Conservation (phyloP, 768 basidiomycete species). For the Kwoniella bestiolae region DNA sequence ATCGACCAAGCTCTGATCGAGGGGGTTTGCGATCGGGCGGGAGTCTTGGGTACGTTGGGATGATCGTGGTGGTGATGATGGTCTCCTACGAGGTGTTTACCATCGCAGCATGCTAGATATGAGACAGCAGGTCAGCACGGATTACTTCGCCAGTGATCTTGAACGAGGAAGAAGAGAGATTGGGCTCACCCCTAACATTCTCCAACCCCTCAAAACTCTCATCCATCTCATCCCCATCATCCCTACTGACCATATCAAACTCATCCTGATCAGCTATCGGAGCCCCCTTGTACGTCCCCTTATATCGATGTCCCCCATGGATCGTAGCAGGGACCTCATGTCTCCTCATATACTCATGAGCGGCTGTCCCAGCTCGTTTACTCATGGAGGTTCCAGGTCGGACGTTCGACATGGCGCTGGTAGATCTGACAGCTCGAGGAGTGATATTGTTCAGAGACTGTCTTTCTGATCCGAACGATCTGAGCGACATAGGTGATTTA, state of each 20-base stretch:
- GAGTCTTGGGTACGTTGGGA: conserved; percentile 19
- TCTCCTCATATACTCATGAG: conserved; percentile 84
- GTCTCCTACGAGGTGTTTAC: conserved; percentile 50
- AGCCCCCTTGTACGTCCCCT: conserved; percentile 42
- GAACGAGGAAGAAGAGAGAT: background rate
- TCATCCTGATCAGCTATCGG: conserved; percentile 40
- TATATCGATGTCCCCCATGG: conserved; percentile 50
- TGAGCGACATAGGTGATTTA: conserved; percentile 42
- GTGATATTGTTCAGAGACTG: conserved; percentile 41
- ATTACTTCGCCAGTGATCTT: background rate
- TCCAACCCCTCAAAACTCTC: conserved; percentile 89
- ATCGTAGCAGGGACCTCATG: conserved; percentile 47
- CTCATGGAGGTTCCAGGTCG: conserved; percentile 59
- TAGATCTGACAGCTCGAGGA: conserved; percentile 33
- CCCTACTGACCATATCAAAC: conserved; percentile 46
- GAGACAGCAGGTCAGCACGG: background rate
- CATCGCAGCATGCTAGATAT: conserved; percentile 52
- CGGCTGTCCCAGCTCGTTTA: conserved; percentile 90
- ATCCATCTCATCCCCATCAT: conserved; percentile 59
- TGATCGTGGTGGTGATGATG: conserved; percentile 40
- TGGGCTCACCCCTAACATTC: conserved; percentile 73
- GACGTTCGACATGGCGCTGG: conserved; percentile 28
- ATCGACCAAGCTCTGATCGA: conserved; percentile 33
- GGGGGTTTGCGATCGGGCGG: conserved; percentile 27
- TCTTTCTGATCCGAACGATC: conserved; percentile 31